Conservation (phyloP, 139 green algal genomes). For the Parachlorella kessleri region DNA sequence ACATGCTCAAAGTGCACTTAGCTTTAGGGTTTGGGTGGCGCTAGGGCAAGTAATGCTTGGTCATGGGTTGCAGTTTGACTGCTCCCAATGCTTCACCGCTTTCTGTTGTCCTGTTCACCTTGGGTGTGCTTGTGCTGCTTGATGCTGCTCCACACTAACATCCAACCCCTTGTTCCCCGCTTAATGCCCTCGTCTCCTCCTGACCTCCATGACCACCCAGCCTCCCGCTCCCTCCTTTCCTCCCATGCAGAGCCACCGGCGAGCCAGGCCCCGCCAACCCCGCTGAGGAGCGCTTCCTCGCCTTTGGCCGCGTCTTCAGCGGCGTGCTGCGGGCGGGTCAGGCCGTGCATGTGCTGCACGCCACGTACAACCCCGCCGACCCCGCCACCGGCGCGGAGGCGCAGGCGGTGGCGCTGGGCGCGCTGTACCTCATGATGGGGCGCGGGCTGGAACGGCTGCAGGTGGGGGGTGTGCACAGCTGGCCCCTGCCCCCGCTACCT, state of each 20-base stretch:
- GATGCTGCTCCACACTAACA: too few relatives aligned
- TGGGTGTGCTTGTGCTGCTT: constrained; percentile 6
- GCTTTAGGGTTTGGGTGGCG: too few relatives aligned
- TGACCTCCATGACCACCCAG: background rate
- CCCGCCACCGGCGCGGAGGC: constrained; percentile 34
- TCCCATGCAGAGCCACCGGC: constrained; percentile 41
- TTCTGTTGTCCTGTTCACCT: background rate
- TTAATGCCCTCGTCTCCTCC: too few relatives aligned
- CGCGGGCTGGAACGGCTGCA: constrained; percentile 69
- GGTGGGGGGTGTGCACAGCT: too few relatives aligned
- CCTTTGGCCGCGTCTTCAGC: constrained; percentile 90
- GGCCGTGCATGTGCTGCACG: constrained; percentile 72
- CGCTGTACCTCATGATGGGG: constrained; percentile 98
- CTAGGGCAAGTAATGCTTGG: too few relatives aligned
- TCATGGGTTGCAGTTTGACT: too few relatives aligned
- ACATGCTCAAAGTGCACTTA: too few relatives aligned
- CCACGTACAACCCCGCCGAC: constrained; percentile 71
- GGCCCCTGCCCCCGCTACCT: too few relatives aligned
- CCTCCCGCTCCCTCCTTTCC: background rate
- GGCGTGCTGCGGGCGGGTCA: constrained; percentile 68
- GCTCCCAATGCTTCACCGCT: too few relatives aligned
- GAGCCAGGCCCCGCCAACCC: constrained; percentile 29
- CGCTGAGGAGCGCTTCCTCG: constrained; percentile 70
- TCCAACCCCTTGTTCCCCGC: too few relatives aligned
- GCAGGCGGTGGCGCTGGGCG: constrained; percentile 11